These are phyloP conservation scores for Oryza brachyantha DNA, from an alignment of 176 grass and related monocot species.

Conservation along the genomic window DNA sequence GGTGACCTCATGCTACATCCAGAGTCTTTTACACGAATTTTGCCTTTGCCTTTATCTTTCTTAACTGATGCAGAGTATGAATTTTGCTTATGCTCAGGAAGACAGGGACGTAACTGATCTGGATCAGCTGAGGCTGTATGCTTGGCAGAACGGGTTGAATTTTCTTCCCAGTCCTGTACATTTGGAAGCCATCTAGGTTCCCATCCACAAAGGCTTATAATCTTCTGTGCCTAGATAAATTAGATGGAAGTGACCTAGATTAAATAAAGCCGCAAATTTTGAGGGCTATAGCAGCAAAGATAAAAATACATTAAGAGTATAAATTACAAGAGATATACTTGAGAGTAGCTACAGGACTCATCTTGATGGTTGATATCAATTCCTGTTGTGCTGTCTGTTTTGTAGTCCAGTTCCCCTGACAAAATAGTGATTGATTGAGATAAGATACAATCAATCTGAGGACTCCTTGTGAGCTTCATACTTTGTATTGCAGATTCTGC, in stretches of 20 bases:
- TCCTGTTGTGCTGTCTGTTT: conserved; percentile 45
- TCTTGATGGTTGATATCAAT: conserved; percentile 60
- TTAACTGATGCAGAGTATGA: conserved; percentile 62
- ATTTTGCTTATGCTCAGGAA: conserved; percentile 48
- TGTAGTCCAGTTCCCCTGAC: conserved; percentile 69
- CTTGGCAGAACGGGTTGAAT: conserved; percentile 82
- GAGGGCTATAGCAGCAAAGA: conserved; percentile 18
- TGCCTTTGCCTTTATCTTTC: conserved; percentile 75
- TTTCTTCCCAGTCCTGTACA: conserved; percentile 97
- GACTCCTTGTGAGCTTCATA: conserved; percentile 72
- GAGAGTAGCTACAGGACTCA: conserved; percentile 63
- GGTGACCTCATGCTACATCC: conserved; percentile 78
- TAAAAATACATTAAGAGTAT: conserved; percentile 4
- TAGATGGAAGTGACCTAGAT: conserved; percentile 41
- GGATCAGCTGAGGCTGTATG: conserved; percentile 58
- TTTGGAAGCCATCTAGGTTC: conserved; percentile 99
- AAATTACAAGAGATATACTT: conserved; percentile 56
- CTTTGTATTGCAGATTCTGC: conserved; percentile 68
- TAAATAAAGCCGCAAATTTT: conserved; percentile 43
- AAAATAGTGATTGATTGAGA: conserved; percentile 64
- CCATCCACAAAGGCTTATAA: conserved; percentile 99
- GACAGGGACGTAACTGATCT: conserved; percentile 34
- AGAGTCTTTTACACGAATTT: conserved; percentile 62
- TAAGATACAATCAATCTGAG: conserved; percentile 64
- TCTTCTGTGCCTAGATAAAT: conserved; percentile 82